Evolutionary conservation across 2,329 filamentous ascomycete genomes (phyloP), one percentile per base, ranked within the genome.

Genomic region (Verticillium klebahnii): DNA sequence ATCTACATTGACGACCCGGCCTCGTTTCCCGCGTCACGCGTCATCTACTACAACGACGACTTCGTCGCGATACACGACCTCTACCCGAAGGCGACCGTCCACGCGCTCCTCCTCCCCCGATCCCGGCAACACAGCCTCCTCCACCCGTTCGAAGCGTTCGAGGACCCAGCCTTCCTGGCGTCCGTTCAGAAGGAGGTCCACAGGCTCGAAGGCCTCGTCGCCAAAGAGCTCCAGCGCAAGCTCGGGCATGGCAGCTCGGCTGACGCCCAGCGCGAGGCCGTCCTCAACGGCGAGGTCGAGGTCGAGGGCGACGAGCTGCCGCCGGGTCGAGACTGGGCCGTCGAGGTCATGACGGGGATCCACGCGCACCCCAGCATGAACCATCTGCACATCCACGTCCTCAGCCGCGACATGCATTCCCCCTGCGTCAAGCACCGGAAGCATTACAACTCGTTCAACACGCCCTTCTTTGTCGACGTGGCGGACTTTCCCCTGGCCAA

Each of bases 381-480:
- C 65, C 92, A 98, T 73, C 73, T 98, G 60, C 95, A 99, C 75
- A 82, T 98, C 4, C 95, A 99, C 74, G 86, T 98, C 34, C 77
- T 98, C 62, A 92, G 90, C 45, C 80, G 86, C 19, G 95, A 99
- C 72, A 89, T 91, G 81, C 82, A 86, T 68, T 92, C 89, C 40
- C 82, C 85, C 12, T 83, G 82, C 56, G 67, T 97, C 74, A 91
- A 89, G 76, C 88, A 94, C 71, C 83, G 87, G 66, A 94, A 93
- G 73, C 95, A 98, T 76, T 98, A 97, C 77, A 92, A 95, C 71
- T 95, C 90, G 66, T 98, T 98, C 76, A 87, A 85, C 36, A 96
- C 93, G 59, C 84, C 85, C 3, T 99, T 98, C 73, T 85, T 99
- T 25, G 85, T 98, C 14, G 81, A 83, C 17, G 70, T 98, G 31